Evolutionary conservation across 164 flowering plant species (phyloP).

Genomic region (Sextonia rubra): DNA sequence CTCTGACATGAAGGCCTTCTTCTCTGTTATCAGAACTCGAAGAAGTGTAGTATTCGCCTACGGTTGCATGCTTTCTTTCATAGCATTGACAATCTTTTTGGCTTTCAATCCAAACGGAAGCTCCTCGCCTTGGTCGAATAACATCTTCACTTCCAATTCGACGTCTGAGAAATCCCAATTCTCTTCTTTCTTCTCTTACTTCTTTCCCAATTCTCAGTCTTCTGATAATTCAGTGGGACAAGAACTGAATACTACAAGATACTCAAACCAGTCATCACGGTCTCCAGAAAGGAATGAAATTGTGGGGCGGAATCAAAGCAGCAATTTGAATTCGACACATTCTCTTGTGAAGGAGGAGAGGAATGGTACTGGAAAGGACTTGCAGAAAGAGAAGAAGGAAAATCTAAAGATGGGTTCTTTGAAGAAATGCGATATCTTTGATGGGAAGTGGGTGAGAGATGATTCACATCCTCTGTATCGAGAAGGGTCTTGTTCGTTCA

Average conservation of each 20-base stretch:
- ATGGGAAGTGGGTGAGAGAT: slow-evolving; percentile 86
- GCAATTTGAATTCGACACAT: slow-evolving; percentile 8
- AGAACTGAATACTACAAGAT: not conserved
- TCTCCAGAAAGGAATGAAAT: not conserved
- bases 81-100: slow-evolving; percentile 52
- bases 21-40: slow-evolving; percentile 37
- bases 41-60: slow-evolving; percentile 44
- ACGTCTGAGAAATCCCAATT: slow-evolving; percentile 37
- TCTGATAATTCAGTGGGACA: not conserved
- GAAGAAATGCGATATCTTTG: slow-evolving; percentile 67
- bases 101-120: slow-evolving; percentile 57
- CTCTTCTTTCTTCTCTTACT: slow-evolving; percentile 47
- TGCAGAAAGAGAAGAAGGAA: slow-evolving; percentile 3
- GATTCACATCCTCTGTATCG: slow-evolving; percentile 77
- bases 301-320: not conserved
- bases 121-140: slow-evolving; percentile 54
- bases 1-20: slow-evolving; percentile 41
- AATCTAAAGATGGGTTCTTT: slow-evolving; percentile 29
- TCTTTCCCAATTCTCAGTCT: slow-evolving; percentile 42
- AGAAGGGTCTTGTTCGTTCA: slow-evolving; percentile 72
- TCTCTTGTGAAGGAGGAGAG: slow-evolving; percentile 22
- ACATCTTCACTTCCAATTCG: slow-evolving; percentile 27
- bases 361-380: not conserved
- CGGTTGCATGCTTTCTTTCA: slow-evolving; percentile 50
- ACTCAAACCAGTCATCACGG: not conserved